Base-by-base conservation (phyloP, 805 yeast genomes). In the Candida adriatica region DNA sequence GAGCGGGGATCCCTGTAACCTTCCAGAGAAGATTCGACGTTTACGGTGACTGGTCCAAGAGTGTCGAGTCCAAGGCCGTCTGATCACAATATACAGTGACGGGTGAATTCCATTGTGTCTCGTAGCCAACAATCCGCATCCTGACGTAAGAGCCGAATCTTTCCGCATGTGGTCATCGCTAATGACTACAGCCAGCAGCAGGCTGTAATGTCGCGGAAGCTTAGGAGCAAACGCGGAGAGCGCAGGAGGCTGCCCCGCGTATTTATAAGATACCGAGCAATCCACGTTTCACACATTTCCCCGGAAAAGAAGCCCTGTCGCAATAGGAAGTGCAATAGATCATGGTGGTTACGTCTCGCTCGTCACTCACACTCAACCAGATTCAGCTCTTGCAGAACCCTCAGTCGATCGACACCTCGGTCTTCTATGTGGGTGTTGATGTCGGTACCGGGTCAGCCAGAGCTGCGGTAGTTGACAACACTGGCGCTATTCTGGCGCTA, bases 401-500 rank as follows among this genome's bases (percentile, higher is more conserved):
- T 5, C 41, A 41, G 16, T 43, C 53, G 16, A 37, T 51, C 25
- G 55, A 51, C 35, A 51, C 55, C 3, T 43, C 53, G 16, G 45
- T 51, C 16, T 62, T 59, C 55, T 84, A 76, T 49, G 72, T 85
- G 34, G 95, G 95, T 33, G 87, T 85, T 6, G 95, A 85, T 52
- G 94, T 92, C 16, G 98, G 98, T n/a, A 88, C 97, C 1, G 98
- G 97, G 11, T 83, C 95, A 2, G 96, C 96, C 6, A 68, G 98
- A 42, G 97, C 97, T 5, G 90, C 95, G 48, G 64, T 92, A 11
- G 84, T 90, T 41, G 92, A 88, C 55, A 72, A 76, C 47, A 64
- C 70, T 25, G 97, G 97, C 29, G 77, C 81, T 26, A 87, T 92
- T 32, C 59, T 85, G 30, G 80, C 86, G 0, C 59, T 87, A 30